Evolutionary conservation across 192 early-diverging fungal species (phyloP), one percentile per base, ranked within the genome.

Genomic region (Coemansia nantahalensis): DNA sequence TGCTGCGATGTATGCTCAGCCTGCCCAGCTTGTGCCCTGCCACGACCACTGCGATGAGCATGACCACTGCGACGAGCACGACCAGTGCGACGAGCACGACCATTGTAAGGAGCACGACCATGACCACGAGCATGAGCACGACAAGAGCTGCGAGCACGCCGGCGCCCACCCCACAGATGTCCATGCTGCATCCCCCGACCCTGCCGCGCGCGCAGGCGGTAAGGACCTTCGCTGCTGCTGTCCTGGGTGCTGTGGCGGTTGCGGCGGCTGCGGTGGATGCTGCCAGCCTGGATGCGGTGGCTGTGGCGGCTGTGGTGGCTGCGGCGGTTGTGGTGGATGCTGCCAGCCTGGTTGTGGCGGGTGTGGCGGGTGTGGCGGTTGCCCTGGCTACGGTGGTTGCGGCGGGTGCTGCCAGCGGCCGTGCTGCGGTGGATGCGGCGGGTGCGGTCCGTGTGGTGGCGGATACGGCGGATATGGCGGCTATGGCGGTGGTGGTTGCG

Each of bases 181-280:
- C 21, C 41, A 42, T 17, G 0, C 22, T 13, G 41, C 21, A 3
- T 5, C 24, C 22, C 41, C 41, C 33, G 41, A 21, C 13, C 5
- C 41, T 22, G 39, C 16, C 13, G 17, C 60, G 36, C 46, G 18
- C 38, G 33, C 39, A 11, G 15, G 32, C 4, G 59, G 48, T 8
- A 69, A 69, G 24, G 59, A 69, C 26, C 51, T 69, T 14, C 67
- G 50, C 15, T 54, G 48, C 44, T 68, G 58, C 38, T 62, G 60
- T 36, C 30, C 30, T 36, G 42, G 44, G 21, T 54, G 61, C 11
- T 58, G 53, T 12, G 42, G 47, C 22, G 56, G 48, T 1, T 58
- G 56, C 56, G 39, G 47, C 14, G 56, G 55, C 15, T 59, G 56
- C 14, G 60, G 60, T 35, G 41, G 59, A 1, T 50, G 51, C 21